A percentile compares a stretch with the other conserved stretches of the same genome.
Evolutionary conservation across 331 rosid genomes (phyloP).

Genomic region (Stylosanthes scabra): DNA sequence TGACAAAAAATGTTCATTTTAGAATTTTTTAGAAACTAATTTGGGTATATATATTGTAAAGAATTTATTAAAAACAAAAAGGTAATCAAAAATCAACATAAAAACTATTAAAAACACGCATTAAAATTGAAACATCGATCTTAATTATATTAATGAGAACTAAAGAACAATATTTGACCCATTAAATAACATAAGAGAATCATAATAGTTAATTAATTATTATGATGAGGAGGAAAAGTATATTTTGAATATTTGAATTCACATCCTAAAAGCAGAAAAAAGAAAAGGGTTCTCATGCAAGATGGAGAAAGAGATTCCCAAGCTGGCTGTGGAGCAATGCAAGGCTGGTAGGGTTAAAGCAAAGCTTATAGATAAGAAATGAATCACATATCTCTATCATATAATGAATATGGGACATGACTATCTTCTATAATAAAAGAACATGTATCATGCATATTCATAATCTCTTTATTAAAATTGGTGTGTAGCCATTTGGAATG

Average conservation of each 20-base stretch:
- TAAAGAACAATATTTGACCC: too few relatives aligned
- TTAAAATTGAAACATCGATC: too few relatives aligned
- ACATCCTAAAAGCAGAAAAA: conserved; percentile 49
- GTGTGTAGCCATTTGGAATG: conserved; percentile 54
- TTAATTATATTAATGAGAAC: too few relatives aligned
- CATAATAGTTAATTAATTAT: not conserved
- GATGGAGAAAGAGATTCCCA: conserved; percentile 38
- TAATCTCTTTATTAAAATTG: conserved; percentile 26
- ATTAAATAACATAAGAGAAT: conserved; percentile 4
- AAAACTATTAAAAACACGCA: too few relatives aligned
- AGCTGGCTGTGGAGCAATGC: conserved; percentile 77
- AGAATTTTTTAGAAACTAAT: too few relatives aligned
- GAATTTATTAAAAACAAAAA: too few relatives aligned
- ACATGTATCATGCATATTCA: not conserved
- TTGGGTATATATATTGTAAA: too few relatives aligned
- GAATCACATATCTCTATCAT: conserved; percentile 42
- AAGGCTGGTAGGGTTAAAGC: conserved; percentile 58
- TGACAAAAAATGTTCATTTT: too few relatives aligned
- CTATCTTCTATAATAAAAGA: not conserved
- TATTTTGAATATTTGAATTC: conserved; percentile 10
- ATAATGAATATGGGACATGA: conserved; percentile 54
- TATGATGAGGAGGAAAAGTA: not conserved
- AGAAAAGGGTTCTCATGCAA: not conserved
- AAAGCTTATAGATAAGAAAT: conserved; percentile 43
- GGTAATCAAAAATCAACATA: too few relatives aligned